Evolutionary conservation across 805 yeast species (phyloP), one percentile per base, ranked within the genome.

Genomic region (Candida tallmaniae): DNA sequence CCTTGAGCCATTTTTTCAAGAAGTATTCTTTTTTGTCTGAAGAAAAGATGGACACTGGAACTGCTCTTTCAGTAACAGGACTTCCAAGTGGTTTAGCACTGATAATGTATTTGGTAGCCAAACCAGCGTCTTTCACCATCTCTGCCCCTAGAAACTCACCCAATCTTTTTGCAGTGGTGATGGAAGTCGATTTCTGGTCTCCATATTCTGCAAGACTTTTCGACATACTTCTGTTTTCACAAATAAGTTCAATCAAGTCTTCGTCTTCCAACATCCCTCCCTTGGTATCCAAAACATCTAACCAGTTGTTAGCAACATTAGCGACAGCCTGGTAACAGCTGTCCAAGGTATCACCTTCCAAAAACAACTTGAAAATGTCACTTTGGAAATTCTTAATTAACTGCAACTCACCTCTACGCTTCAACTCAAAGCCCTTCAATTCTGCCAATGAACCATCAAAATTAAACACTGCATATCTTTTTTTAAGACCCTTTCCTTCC

Each of bases 391-490:
- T 88, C 53, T 93, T 94, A 56, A 93, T 87, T 38, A 93, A 64
- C 48, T 88, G 90, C 42, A 93, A 68, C 56, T 93, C 99, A 50
- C 99, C 99, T 59, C 99, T 78, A 62, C 99, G 76, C 53, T 93
- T 93, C 58, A 93, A 67, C 60, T 93, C 99, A 52, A 93, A 93
- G 5, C 99, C 99, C 57, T 93, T 93, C 50, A 93, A 68, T 59
- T 93, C 99, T 0, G 97, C 98, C 24, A 93, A 56, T 0, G 95
- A 68, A 1, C 97, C 97, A 57, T 94, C 97, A 37, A 83, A 78
- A 54, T 93, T 93, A 63, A 93, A 93, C 4, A 93, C 99, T 2
- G 98, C 99, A 52, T 93, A 93, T 50, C 99, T 74, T 51, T 93
- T 93, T 57, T 93, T 93, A 52, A 93, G 70, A 45, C 96, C 96